phyloP scores from a whole-genome alignment of 768 basidiomycete species.

The Rhizopogon vesiculosus region DNA sequence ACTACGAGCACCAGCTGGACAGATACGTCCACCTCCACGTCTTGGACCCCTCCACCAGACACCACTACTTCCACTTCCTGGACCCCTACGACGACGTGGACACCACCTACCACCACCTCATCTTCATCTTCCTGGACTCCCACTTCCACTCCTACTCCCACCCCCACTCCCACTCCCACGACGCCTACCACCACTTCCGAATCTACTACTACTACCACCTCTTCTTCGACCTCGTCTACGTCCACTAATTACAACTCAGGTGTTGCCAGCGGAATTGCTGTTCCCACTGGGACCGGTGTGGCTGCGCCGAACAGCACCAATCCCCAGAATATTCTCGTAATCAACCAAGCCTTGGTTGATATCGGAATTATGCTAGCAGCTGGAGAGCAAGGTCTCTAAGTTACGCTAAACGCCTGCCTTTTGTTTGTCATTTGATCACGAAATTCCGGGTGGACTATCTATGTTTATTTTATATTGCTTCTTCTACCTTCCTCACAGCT shows the following conservation, averaged over 20 bases:
- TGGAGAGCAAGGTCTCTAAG: conserved; percentile 3
- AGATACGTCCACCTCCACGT: conserved; percentile 16
- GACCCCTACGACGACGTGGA: conserved; percentile 3
- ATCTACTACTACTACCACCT: conserved; percentile 10
- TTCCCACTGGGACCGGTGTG: conserved; percentile 16
- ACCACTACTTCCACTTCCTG: conserved; percentile 10
- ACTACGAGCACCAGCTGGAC: conserved; percentile 18
- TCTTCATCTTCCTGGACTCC: conserved; percentile 19
- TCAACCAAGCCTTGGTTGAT: conserved; percentile 33
- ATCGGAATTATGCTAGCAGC: conserved; percentile 19
- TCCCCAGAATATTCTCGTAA: conserved; percentile 28
- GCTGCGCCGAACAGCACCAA: conserved; percentile 26
- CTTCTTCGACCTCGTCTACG: conserved; percentile 17
- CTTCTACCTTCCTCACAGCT: background rate
- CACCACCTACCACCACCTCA: conserved; percentile 14
- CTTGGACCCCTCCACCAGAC: conserved; percentile 11
- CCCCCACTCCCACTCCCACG: conserved; percentile 8
- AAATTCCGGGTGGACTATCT: background rate
- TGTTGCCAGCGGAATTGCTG: conserved; percentile 20
- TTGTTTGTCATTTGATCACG: background rate
- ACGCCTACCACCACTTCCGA: conserved; percentile 25
- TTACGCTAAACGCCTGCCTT: background rate
- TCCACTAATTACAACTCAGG: conserved; percentile 13
- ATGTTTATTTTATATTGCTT: background rate
- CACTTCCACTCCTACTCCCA: conserved; percentile 12